phyloP scores from a whole-genome alignment of 1,284 basidiomycete genomes.

The Pholiota adiposa region DNA sequence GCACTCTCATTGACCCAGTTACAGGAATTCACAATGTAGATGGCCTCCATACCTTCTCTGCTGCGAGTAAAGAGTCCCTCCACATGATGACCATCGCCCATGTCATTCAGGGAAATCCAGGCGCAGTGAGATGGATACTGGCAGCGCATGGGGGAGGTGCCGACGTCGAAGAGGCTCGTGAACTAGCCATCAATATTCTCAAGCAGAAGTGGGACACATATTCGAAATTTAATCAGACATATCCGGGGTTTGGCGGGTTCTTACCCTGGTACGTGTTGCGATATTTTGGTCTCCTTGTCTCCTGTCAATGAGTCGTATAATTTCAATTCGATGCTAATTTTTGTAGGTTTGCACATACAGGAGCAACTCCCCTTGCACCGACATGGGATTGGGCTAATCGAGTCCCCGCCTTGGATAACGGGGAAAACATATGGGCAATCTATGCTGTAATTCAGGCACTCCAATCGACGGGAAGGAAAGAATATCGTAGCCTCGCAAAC shows the following conservation, averaged over 20 bases:
- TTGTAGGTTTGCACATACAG: conserved; percentile 22
- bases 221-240: conserved; percentile 22
- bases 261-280: conserved; percentile 21
- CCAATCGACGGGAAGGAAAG: conserved; percentile 9
- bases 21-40: conserved; percentile 21
- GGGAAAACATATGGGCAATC: conserved; percentile 29
- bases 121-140: conserved; percentile 23
- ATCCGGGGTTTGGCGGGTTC: conserved; percentile 27
- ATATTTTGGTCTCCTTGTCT: no score
- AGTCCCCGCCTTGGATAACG: conserved; percentile 27
- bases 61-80: conserved; percentile 25
- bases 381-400: conserved; percentile 28
- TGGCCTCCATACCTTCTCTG: conserved; percentile 25
- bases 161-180: conserved; percentile 19
- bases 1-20: no score
- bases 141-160: conserved; percentile 15
- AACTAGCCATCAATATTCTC: conserved; percentile 20
- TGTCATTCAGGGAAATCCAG: conserved; percentile 21
- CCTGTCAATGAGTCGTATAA: no score
- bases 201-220: conserved; percentile 22
- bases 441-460: conserved; percentile 25
- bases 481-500: conserved; percentile 15
- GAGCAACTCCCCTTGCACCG: conserved; percentile 19
- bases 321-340: background rate
- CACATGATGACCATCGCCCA: conserved; percentile 26